phyloP scores from a whole-genome alignment of 257 asterid species.

The Agastache rugosa region DNA sequence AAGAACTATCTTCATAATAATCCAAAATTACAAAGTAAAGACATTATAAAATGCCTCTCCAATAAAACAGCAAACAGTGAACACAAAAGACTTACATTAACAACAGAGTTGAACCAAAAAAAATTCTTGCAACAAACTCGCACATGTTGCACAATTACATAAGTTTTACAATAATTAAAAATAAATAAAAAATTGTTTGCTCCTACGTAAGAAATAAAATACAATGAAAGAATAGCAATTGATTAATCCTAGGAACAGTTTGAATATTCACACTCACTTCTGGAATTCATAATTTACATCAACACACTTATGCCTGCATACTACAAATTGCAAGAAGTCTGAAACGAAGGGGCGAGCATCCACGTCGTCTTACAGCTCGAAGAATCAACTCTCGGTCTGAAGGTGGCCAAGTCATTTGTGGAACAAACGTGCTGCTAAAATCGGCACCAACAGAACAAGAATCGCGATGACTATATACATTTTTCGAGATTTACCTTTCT shows the following conservation, averaged over 20 bases:
- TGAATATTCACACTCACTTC: constrained; percentile 35
- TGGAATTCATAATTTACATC: constrained; percentile 23
- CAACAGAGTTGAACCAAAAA: background rate
- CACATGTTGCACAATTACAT: constrained; percentile 7
- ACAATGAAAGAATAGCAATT: constrained; percentile 26
- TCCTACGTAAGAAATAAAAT: constrained; percentile 5
- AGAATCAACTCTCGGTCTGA: constrained; percentile 32
- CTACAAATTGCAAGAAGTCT: background rate
- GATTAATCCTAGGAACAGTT: constrained; percentile 9
- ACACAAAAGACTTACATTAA: background rate
- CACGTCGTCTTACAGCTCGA: background rate
- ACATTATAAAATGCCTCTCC: too few relatives aligned
- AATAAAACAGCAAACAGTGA: background rate
- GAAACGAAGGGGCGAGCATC: background rate
- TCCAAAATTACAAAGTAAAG: too few relatives aligned
- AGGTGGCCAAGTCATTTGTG: constrained; percentile 29
- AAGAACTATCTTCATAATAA: too few relatives aligned
- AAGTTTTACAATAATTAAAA: background rate
- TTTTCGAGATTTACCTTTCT: constrained; percentile 38
- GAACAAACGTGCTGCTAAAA: constrained; percentile 50
- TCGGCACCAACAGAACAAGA: constrained; percentile 52
- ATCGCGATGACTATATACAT: constrained; percentile 40
- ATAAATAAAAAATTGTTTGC: background rate
- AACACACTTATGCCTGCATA: background rate
- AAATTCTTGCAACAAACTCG: background rate